Evolutionary conservation across 2,329 filamentous ascomycete genomes (phyloP), one percentile per base, ranked within the genome.

Genomic region (Myriangium duriaei): DNA sequence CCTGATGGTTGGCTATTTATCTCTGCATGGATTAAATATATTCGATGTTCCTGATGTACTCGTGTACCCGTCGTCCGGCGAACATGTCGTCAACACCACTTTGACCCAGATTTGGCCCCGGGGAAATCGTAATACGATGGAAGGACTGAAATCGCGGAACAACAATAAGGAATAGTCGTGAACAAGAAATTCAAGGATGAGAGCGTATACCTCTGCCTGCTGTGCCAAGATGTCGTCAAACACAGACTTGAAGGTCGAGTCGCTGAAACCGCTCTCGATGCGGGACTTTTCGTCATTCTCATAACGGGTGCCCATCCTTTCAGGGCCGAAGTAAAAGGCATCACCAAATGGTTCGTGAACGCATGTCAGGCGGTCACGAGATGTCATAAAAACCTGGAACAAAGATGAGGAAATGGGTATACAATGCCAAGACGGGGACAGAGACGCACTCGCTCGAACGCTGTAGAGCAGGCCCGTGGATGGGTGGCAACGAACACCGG

Each of bases 291-390:
- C 67, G 47, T 94, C 82, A 31, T 80, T 58, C 53, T 79, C 78
- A 56, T 84, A 98, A 51, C 91, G 76, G 37, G 73, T 65, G 52
- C 81, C 79, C 49, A 96, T 70, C 49, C 84, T 74, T 64, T 98
- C 91, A 5, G 88, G 87, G 37, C 91, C 88, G 55, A 81, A 96
- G 65, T 96, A 96, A 57, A 88, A 96, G 44, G 87, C 82, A 62
- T 96, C 91, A 38, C 88, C 88, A 61, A 96, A 96, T 4, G 91
- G 91, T 65, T 98, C 91, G 60, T 96, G 91, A 50, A 91, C 70
- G 57, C 84, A 93, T 51, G 79, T 70, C 42, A 96, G 72, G 38
- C 71, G 77, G 54, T 93, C 79, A 50, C 74, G 74, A 49, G 85
- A 81, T 51, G 87, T 94, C 88, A 96, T 95, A 61, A 98, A 96